These are phyloP conservation scores for Oemleria cerasiformis DNA, from an alignment of 306 rosid species.

Conservation along the genomic window DNA sequence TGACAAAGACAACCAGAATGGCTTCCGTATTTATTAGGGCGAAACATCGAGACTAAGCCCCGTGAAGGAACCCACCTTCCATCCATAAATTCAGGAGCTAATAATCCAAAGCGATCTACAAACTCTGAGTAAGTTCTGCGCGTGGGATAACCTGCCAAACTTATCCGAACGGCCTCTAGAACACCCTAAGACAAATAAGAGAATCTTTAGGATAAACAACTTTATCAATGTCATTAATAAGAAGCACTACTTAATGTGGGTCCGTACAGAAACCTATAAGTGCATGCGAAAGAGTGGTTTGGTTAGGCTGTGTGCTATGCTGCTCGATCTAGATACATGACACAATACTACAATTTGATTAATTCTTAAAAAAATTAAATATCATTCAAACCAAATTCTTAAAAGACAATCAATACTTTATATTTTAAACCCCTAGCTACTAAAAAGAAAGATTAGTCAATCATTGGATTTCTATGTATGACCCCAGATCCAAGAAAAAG, in stretches of 20 bases:
- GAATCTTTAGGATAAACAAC: background rate
- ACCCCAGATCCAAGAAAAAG: slow-evolving; percentile 23
- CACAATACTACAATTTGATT: background rate
- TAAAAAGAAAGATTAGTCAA: slow-evolving; percentile 7
- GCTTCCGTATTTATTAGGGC: background rate
- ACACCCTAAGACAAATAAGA: slow-evolving; percentile 64
- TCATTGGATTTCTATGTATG: slow-evolving; percentile 1
- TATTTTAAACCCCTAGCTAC: background rate
- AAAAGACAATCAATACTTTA: background rate
- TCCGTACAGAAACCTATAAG: background rate
- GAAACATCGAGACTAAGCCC: slow-evolving; percentile 5
- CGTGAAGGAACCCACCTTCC: slow-evolving; percentile 52
- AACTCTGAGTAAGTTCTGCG: slow-evolving; percentile 84
- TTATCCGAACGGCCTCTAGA: slow-evolving; percentile 95
- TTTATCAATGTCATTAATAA: background rate
- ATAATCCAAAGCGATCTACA: slow-evolving; percentile 90
- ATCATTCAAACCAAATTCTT: background rate
- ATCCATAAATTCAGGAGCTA: slow-evolving; percentile 66
- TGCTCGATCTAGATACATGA: background rate
- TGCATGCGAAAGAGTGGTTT: background rate
- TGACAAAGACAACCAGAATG: background rate
- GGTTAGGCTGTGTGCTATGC: background rate
- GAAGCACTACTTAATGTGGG: background rate
- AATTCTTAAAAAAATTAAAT: background rate
- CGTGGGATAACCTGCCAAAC: slow-evolving; percentile 97